These are phyloP conservation scores for Penicillium paneum DNA, from an alignment of 2,329 filamentous ascomycete genomes.

Conservation along the genomic window DNA sequence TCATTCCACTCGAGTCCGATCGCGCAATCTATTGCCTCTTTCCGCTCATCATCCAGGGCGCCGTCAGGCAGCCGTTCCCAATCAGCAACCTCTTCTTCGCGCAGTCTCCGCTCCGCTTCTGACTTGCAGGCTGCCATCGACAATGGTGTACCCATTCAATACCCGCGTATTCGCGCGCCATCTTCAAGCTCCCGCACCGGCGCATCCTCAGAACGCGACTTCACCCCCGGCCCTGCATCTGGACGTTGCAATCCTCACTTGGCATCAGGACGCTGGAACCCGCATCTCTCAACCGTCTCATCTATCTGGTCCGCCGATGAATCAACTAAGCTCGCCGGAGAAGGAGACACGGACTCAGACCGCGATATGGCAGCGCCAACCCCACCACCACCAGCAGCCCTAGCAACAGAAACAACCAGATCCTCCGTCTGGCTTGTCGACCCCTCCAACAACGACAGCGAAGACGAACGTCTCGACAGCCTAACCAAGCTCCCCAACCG, in stretches of 20 bases:
- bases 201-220: conserved; percentile 30
- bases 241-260: conserved; percentile 28
- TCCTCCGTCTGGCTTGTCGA: conserved; percentile 39
- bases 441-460: conserved; percentile 30
- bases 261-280: conserved; percentile 38
- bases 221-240: conserved; percentile 34
- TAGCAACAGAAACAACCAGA: conserved; percentile 23
- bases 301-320: conserved; percentile 43
- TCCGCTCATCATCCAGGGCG: conserved; percentile 35
- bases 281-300: conserved; percentile 45
- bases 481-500: conserved; percentile 37
- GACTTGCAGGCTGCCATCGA: conserved; percentile 39
- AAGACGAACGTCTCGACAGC: conserved; percentile 37
- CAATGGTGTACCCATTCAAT: conserved; percentile 39
- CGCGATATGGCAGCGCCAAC: conserved; percentile 20
- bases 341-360: conserved; percentile 17
- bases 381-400: conserved; percentile 23
- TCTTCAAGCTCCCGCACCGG: conserved; percentile 44
- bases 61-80: conserved; percentile 30
- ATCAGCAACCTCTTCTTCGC: conserved; percentile 35
- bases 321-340: conserved; percentile 26
- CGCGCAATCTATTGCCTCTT: conserved; percentile 31
- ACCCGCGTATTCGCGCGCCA: conserved; percentile 35
- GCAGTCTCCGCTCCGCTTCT: conserved; percentile 32
- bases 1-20: conserved; percentile 44